Evolutionary conservation across 1,284 basidiomycete genomes (phyloP).

Genomic region (Coniophora puteana): DNA sequence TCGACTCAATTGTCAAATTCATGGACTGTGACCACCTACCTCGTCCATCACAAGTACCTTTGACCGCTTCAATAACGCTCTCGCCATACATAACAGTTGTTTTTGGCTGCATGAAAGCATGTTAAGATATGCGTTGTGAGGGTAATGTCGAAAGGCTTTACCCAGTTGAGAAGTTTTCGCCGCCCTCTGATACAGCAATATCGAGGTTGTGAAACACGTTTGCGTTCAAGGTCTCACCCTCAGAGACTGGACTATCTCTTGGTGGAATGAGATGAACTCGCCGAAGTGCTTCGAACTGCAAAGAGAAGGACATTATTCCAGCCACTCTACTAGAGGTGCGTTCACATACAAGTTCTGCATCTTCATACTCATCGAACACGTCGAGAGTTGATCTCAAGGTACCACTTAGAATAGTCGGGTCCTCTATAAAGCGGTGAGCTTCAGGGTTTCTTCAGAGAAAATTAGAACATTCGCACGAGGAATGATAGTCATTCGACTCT

Average conservation of each 20-base stretch:
- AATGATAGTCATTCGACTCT: conserved; percentile 81
- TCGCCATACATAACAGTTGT: conserved; percentile 81
- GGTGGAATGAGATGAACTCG: conserved; percentile 78
- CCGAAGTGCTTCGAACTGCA: conserved; percentile 74
- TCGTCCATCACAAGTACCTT: conserved; percentile 82
- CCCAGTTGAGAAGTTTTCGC: conserved; percentile 87
- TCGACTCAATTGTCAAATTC: too few relatives aligned
- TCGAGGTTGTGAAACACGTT: conserved; percentile 84
- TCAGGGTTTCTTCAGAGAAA: neutral
- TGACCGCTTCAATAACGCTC: conserved; percentile 74
- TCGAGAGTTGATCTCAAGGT: conserved; percentile 78
- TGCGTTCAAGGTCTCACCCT: conserved; percentile 51
- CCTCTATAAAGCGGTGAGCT: conserved; percentile 42
- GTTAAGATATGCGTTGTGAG: conserved; percentile 1
- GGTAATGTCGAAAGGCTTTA: conserved; percentile 14
- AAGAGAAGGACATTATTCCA: conserved; percentile 10
- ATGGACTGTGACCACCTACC: too few relatives aligned
- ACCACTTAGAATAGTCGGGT: conserved; percentile 82
- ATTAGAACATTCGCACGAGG: conserved; percentile 78
- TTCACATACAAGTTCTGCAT: conserved; percentile 66
- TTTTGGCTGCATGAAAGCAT: too few relatives aligned
- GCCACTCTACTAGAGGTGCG: neutral
- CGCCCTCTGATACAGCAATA: conserved; percentile 74
- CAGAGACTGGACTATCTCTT: conserved; percentile 36
- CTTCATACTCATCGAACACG: conserved; percentile 82